Evolutionary conservation across 495 filamentous ascomycete species (phyloP), one percentile per base, ranked within the genome.

Genomic region (Aspergillus incahuasiensis): DNA sequence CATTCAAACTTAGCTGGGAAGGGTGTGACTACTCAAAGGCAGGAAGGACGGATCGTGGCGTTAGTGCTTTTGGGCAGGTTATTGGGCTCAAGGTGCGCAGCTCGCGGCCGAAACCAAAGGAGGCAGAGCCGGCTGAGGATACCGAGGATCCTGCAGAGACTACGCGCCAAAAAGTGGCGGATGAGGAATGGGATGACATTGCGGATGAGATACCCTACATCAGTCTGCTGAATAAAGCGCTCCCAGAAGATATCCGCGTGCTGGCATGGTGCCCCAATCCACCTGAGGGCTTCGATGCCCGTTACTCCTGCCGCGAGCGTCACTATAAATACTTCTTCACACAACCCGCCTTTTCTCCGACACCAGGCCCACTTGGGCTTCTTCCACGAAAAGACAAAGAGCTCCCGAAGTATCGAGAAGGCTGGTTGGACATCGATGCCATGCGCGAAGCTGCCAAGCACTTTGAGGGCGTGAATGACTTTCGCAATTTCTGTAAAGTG

Each of bases 321-420:
- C 84, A 84, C 52, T 98, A 98, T 70, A 81, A 86, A 39, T 98
- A 97, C 72, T 97, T 96, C 80, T 98, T 98, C 77, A 97, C 92
- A 8, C 87, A 96, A 62, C 95, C 94, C 0, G 87, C 87, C 2
- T 95, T 90, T 61, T 63, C 82, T 22, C 90, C 91, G 1, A 74
- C 78, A 18, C 63, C 72, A 18, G 69, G 71, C 28, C 38, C 65
- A 25, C 44, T 67, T 48, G 75, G 72, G 19, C 66, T 77, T 35
- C 58, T 56, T 25, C 61, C 68, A 35, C 63, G 60, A 15, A 54
- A 61, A 1, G 55, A 56, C 21, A 38, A 62, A 28, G 48, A 52
- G 18, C 45, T 63, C 22, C 63, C 63, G 24, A 68, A 74, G 30
- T 67, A 62, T 49, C 66, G 77, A 60, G 76, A 79, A 58, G 84